Evolutionary conservation across 2,329 filamentous ascomycete genomes (phyloP).

Genomic region (Xylariaceae sp.): DNA sequence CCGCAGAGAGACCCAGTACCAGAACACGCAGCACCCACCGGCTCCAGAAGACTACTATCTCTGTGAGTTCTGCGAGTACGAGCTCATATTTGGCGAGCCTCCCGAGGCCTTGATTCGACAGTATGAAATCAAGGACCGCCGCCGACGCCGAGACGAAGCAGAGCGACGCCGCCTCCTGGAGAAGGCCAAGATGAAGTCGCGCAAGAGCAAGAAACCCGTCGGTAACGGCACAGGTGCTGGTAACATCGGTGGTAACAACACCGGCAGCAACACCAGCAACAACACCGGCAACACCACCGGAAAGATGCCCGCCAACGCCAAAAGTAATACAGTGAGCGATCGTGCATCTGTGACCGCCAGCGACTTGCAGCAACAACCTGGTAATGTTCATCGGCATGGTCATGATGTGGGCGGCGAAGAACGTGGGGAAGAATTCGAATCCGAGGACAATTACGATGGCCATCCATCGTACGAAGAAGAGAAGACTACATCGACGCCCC

Average conservation of each 20-base stretch:
- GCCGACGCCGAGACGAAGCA: conserved; percentile 75
- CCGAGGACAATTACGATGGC: conserved; percentile 38
- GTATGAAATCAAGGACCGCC: conserved; percentile 91
- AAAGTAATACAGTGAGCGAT: conserved; percentile 35
- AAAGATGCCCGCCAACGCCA: conserved; percentile 59
- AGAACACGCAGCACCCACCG: conserved; percentile 70
- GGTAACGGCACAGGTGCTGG: no score
- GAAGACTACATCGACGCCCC: conserved; percentile 1
- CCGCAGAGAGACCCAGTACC: conserved; percentile 68
- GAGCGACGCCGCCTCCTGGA: conserved; percentile 80
- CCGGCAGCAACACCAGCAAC: no score
- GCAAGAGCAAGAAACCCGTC: conserved; percentile 75
- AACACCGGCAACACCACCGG: conserved; percentile 43
- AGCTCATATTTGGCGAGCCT: conserved; percentile 85
- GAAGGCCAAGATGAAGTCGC: conserved; percentile 88
- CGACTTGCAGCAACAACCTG: conserved; percentile 24
- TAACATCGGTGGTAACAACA: no score
- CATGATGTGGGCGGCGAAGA: conserved; percentile 26
- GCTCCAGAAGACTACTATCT: conserved; percentile 76
- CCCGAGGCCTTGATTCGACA: conserved; percentile 80
- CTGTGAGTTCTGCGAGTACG: conserved; percentile 97
- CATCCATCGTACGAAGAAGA: conserved; percentile 19
- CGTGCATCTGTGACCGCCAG: conserved; percentile 20
- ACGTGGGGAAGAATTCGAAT: conserved; percentile 36
- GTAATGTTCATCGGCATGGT: conserved; percentile 24